Conservation (phyloP, 1,139 yeast genomes). For the Protomyces inouyei region DNA sequence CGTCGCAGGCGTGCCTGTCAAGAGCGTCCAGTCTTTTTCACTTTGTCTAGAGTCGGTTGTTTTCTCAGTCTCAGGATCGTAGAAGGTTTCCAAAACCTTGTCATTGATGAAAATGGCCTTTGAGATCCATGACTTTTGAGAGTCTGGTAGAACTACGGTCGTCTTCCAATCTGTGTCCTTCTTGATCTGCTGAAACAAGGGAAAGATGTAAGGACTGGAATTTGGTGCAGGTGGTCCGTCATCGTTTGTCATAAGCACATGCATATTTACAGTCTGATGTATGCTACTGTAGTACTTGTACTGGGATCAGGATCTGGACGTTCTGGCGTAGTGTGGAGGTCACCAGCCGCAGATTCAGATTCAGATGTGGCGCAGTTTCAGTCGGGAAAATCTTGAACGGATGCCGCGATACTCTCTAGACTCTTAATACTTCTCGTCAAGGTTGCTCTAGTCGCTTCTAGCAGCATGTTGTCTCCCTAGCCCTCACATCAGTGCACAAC, state of each 20-base stretch:
- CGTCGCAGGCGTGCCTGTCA: conserved; percentile 86
- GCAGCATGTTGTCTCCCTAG: no score
- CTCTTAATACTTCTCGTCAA: no score
- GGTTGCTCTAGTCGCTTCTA: no score
- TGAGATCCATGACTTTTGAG: conserved; percentile 70
- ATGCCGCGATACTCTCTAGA: no score
- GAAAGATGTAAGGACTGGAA: conserved; percentile 82
- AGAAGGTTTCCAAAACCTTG: conserved; percentile 61
- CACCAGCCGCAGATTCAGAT: not conserved
- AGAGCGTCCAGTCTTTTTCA: conserved; percentile 72
- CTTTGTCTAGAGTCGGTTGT: conserved; percentile 35
- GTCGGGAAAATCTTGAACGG: no score
- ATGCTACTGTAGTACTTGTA: no score
- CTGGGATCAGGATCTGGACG: no score
- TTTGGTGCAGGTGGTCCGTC: conserved; percentile 86
- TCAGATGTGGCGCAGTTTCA: not conserved
- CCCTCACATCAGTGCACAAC: no score
- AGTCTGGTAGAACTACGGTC: conserved; percentile 36
- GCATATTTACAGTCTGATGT: not conserved
- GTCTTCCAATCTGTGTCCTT: conserved; percentile 73
- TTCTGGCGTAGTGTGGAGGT: not conserved
- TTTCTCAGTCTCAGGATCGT: conserved; percentile 38
- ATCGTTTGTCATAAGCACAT: conserved; percentile 63
- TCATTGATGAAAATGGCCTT: conserved; percentile 94
- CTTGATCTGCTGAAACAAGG: conserved; percentile 65